phyloP scores from a whole-genome alignment of 768 basidiomycete genomes.

The Saitozyma podzolica region DNA sequence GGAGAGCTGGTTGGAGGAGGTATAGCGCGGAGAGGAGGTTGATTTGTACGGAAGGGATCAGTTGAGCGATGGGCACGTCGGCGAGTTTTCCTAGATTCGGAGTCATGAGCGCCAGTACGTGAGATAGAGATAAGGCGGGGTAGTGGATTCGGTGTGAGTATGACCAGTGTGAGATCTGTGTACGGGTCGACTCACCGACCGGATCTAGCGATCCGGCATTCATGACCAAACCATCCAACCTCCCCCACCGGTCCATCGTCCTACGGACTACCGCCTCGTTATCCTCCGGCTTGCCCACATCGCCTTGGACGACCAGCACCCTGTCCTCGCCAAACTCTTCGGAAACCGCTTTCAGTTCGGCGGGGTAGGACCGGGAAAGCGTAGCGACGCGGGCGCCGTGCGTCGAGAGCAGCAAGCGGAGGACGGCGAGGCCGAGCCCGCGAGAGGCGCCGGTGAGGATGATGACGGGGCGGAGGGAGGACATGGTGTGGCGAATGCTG shows the following conservation, averaged over 20 bases:
- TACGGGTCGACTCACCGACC: slow-evolving; percentile 59
- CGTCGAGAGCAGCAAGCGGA: slow-evolving; percentile 64
- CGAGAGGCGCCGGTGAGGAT: slow-evolving; percentile 79
- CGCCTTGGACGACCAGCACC: slow-evolving; percentile 54
- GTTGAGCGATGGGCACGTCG: slow-evolving; percentile 17
- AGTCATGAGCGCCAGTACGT: not conserved
- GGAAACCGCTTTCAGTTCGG: slow-evolving; percentile 59
- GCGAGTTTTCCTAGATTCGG: slow-evolving; percentile 51
- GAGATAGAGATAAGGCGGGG: not conserved
- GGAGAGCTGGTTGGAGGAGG: slow-evolving; percentile 67
- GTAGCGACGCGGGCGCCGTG: slow-evolving; percentile 72
- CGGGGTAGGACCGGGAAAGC: slow-evolving; percentile 67
- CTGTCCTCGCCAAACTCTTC: slow-evolving; percentile 27
- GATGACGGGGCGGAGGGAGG: slow-evolving; percentile 58
- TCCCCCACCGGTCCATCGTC: slow-evolving; percentile 61
- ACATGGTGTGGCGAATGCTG: slow-evolving; percentile 1
- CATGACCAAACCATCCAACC: slow-evolving; percentile 74
- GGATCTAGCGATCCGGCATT: slow-evolving; percentile 82
- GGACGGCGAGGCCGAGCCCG: slow-evolving; percentile 78
- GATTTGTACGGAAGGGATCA: slow-evolving; percentile 62
- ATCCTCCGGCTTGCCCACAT: slow-evolving; percentile 58
- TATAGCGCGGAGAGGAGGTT: slow-evolving; percentile 84
- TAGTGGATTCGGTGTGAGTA: not conserved
- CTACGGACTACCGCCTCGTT: slow-evolving; percentile 58
- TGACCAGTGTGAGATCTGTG: slow-evolving; percentile 24